Base-by-base conservation (phyloP, 2,329 filamentous ascomycete species). In the Talaromyces pinophilus region DNA sequence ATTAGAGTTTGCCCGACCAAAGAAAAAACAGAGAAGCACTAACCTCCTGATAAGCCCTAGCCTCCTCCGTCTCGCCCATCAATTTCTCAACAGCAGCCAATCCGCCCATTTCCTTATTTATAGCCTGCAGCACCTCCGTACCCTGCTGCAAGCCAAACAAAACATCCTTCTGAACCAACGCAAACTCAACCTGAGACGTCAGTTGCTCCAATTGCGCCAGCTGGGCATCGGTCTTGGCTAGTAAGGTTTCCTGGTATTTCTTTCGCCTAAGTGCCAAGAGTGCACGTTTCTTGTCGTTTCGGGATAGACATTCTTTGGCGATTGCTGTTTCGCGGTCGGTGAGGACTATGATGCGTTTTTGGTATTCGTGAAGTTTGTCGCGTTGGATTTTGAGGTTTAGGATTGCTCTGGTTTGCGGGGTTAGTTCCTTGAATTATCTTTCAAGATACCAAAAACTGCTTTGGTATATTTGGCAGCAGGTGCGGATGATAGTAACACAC, bases 321-420 rank as follows among this genome's bases (percentile, higher is more conserved):
- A 97, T 90, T 55, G 89, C 90, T 59, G 91, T 97, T 81, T 99
- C 94, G 70, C 90, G 90, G 75, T 90, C 87, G 6, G 94, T 97
- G 44, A 99, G 87, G 62, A 92, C 85, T 42, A 89, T 90, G 76
- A 99, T 95, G 74, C 92, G 91, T 74, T 91, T 90, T 80, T 97
- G 94, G 82, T 98, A 98, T 78, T 96, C 93, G 75, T 96, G 93
- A 3, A 99, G 89, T 79, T 93, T 96, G 84, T 99, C 95, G 79
- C 95, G 93, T 82, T 98, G 94, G 80, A 88, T 92, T 83, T 98
- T 98, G 82, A 98, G 91, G 81, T 98, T 93, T 75, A 98, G 90
- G 80, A 98, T 97, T 67, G 94, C 94, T 82, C 93, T 97, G 70
- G 50, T 33, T 46, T 8, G 22, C 30, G 44, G 30, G n/a, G 35